phyloP scores from a whole-genome alignment of 169 alveolate genomes.

The Eimeria sp. region DNA sequence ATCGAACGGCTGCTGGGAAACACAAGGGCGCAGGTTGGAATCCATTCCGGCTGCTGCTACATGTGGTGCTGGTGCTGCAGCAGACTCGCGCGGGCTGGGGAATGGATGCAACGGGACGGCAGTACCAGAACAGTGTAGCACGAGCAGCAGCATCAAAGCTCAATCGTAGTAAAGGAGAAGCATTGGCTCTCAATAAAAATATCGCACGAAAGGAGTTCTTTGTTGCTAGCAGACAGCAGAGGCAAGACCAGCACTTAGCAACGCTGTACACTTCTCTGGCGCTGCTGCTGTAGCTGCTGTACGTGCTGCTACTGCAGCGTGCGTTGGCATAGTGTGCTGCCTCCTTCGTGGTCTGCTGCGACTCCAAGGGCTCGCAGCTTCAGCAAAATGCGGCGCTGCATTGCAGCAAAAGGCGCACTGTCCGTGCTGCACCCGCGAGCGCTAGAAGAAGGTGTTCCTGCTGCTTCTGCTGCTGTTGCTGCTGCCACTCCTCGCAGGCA shows the following conservation, averaged over 20 bases:
- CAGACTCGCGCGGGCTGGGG: too few relatives aligned
- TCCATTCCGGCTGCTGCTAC: too few relatives aligned
- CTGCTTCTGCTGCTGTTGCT: conserved; percentile 44
- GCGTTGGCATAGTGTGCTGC: not conserved
- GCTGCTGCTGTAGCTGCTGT: conserved; percentile 30
- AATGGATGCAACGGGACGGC: too few relatives aligned
- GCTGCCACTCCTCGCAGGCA: conserved; percentile 13
- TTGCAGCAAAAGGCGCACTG: not conserved
- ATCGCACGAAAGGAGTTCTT: not conserved
- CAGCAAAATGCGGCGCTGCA: conserved; percentile 59
- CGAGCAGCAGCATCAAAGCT: not conserved
- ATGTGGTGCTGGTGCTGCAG: too few relatives aligned
- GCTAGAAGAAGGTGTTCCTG: not conserved
- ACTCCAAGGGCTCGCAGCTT: not conserved
- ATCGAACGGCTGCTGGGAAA: too few relatives aligned
- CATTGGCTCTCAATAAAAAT: not conserved
- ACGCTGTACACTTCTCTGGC: not conserved
- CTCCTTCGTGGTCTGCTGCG: not conserved
- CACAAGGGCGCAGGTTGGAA: too few relatives aligned
- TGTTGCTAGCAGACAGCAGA: not conserved
- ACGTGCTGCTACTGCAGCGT: not conserved
- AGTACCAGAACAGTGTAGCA: not conserved
- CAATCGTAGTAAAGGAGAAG: not conserved
- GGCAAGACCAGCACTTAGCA: too few relatives aligned
- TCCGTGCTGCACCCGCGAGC: conserved; percentile 15